Conservation (phyloP, 2,329 filamentous ascomycete species). For the Kalmusia sp. region DNA sequence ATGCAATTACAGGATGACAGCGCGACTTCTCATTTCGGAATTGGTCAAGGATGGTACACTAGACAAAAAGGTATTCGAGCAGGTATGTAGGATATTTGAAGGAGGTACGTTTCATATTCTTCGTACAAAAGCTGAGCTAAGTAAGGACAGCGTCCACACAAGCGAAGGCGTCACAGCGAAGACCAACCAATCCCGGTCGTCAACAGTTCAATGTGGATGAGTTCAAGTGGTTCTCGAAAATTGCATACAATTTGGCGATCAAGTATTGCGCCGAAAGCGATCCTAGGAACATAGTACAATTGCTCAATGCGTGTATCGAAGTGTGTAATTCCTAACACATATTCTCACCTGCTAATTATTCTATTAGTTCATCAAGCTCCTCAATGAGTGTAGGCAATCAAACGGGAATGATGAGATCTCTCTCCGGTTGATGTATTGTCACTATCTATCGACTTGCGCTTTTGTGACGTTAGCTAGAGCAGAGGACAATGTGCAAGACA, state of each 20-base stretch:
- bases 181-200: conserved; percentile 50
- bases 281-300: conserved; percentile 60
- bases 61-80: conserved; percentile 41
- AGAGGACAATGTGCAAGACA: conserved; percentile 47
- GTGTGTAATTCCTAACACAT: conserved; percentile 28
- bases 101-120: conserved; percentile 43
- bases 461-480: conserved; percentile 57
- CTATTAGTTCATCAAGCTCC: conserved; percentile 50
- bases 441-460: conserved; percentile 67
- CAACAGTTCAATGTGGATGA: conserved; percentile 67
- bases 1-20: conserved; percentile 48
- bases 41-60: conserved; percentile 42
- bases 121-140: conserved; percentile 41
- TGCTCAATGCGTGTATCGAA: conserved; percentile 58
- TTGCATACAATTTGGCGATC: conserved; percentile 79
- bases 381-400: conserved; percentile 33
- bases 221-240: conserved; percentile 84
- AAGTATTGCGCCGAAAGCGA: conserved; percentile 67
- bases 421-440: conserved; percentile 71
- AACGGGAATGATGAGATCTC: conserved; percentile 54
- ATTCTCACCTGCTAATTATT: conserved; percentile 1
- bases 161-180: conserved; percentile 52
- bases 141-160: conserved; percentile 52
- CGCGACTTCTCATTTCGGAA: conserved; percentile 54
- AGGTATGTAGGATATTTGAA: conserved; percentile 65